phyloP scores from a whole-genome alignment of 176 grass and related monocot species.

The Cocos nucifera region DNA sequence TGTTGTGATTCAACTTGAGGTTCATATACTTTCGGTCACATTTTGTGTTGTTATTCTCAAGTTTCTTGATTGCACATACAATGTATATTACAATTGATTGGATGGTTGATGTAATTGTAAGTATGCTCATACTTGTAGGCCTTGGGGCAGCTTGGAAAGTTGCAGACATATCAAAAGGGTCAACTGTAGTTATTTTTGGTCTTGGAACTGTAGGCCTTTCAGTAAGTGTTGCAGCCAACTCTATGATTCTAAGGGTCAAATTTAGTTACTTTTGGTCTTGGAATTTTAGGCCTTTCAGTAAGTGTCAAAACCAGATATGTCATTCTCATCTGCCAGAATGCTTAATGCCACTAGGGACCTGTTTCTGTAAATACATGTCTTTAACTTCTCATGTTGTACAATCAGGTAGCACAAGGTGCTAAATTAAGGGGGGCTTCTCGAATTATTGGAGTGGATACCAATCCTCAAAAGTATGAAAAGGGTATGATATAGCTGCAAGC shows the following conservation, averaged over 20 bases:
- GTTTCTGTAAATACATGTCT: background rate
- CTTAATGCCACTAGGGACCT: too few relatives aligned
- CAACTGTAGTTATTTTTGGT: slow-evolving; percentile 91
- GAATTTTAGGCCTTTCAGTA: slow-evolving; percentile 82
- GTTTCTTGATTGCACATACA: too few relatives aligned
- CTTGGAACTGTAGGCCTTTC: slow-evolving; percentile 92
- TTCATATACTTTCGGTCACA: too few relatives aligned
- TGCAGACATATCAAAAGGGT: slow-evolving; percentile 62
- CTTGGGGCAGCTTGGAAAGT: slow-evolving; percentile 94
- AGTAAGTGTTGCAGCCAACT: slow-evolving; percentile 35
- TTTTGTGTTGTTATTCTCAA: too few relatives aligned
- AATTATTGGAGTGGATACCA: slow-evolving; percentile 89
- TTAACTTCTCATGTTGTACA: slow-evolving; percentile 10
- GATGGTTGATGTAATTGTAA: too few relatives aligned
- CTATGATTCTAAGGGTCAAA: slow-evolving; percentile 41
- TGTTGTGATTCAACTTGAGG: too few relatives aligned
- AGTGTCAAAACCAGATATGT: slow-evolving; percentile 22
- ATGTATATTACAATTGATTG: too few relatives aligned
- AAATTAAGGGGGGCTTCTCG: slow-evolving; percentile 66
- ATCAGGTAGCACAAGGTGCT: slow-evolving; percentile 90
- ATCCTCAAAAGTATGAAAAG: slow-evolving; percentile 74
- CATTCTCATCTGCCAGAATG: background rate
- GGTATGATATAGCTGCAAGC: slow-evolving; percentile 26
- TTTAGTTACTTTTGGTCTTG: slow-evolving; percentile 93
- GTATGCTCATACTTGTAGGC: slow-evolving; percentile 25